A percentile compares a stretch with the other conserved stretches of the same genome.
Evolutionary conservation across 2,329 filamentous ascomycete genomes (phyloP).

Genomic region (Dactylonectria estremocensis): DNA sequence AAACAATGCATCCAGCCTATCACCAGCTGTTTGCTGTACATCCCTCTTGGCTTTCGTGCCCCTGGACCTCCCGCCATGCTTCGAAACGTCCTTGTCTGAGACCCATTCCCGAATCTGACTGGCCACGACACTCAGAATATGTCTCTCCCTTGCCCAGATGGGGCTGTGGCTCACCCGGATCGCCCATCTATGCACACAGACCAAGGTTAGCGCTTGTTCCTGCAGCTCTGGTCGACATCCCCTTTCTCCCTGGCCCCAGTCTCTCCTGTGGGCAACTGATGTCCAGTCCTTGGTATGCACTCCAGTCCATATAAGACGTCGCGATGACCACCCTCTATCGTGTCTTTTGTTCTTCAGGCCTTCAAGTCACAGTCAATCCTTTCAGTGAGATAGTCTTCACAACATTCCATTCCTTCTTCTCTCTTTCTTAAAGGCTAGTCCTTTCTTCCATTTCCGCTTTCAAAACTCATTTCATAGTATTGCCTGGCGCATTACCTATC

Average conservation of each 20-base stretch:
- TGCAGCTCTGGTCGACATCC: slow-evolving; percentile 32
- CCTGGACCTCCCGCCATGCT: slow-evolving; percentile 55
- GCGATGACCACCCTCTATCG: slow-evolving; percentile 31
- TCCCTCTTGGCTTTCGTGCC: slow-evolving; percentile 45
- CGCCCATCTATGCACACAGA: slow-evolving; percentile 31
- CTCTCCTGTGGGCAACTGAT: slow-evolving; percentile 24
- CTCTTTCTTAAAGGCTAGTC: slow-evolving; percentile 48
- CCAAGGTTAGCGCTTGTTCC: slow-evolving; percentile 37
- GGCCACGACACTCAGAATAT: slow-evolving; percentile 38
- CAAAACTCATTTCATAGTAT: slow-evolving; percentile 40
- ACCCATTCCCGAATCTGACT: slow-evolving; percentile 42
- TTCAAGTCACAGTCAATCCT: slow-evolving; percentile 48
- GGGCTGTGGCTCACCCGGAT: slow-evolving; percentile 37
- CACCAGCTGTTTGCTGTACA: slow-evolving; percentile 41
- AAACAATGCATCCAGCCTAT: slow-evolving; percentile 52
- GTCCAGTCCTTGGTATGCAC: slow-evolving; percentile 38
- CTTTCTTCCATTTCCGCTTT: slow-evolving; percentile 39
- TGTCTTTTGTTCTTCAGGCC: slow-evolving; percentile 41
- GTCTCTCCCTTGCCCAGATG: slow-evolving; percentile 51
- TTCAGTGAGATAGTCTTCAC: slow-evolving; percentile 49
- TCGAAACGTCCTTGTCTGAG: slow-evolving; percentile 54
- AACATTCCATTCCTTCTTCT: slow-evolving; percentile 49
- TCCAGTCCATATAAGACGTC: slow-evolving; percentile 45
- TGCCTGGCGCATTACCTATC: slow-evolving; percentile 48
- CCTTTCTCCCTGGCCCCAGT: slow-evolving; percentile 23